Evolutionary conservation across 2,329 filamentous ascomycete species (phyloP), one percentile per base, ranked within the genome.

Genomic region (Alternaria sp.): DNA sequence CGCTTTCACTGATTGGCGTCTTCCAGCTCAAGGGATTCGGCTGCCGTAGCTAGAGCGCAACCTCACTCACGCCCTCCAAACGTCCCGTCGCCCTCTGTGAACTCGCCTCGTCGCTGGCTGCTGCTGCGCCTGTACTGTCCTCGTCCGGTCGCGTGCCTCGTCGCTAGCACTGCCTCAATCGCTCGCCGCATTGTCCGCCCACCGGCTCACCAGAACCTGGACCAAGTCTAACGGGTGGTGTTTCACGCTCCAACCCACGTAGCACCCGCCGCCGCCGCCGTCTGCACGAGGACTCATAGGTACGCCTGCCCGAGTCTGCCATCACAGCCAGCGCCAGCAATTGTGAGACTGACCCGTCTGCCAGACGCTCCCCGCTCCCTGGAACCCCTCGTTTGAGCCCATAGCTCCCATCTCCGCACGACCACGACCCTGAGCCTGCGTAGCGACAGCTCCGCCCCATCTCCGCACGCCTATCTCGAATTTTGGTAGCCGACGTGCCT

Each of bases 241-340:
- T 80, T 79, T 80, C 77, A 77, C 74, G 67, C 69, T 73, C 73
- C 72, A 68, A 72, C 66, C 69, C 71, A 70, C 74, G 73, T 72
- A 74, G 73, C 78, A 80, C 77, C 73, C 77, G 71, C 70, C 72
- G 64, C 68, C 70, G 60, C 66, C 66, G 15, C 20, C 67, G 68
- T 72, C 72, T 70, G 73, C 70, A 64, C 63, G 60, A 69, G 57
- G 63, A 73, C 68, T 71, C 70, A 72, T 57, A 74, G 75, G 77
- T 79, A 79, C 58, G 73, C 66, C 66, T 59, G 61, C 58, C 62
- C 71, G 67, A 51, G 58, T 67, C 64, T 64, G 33, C 60, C 68
- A 68, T 50, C 65, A 64, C 66, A 63, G 66, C 71, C 56, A 63
- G 64, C 63, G 64, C 65, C 67, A 65, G 63, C 61, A 61, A 61